Percentiles rank a stretch among this genome's conserved stretches.
Conservation (phyloP, 257 asterid genomes). For the Apocynum venetum region DNA sequence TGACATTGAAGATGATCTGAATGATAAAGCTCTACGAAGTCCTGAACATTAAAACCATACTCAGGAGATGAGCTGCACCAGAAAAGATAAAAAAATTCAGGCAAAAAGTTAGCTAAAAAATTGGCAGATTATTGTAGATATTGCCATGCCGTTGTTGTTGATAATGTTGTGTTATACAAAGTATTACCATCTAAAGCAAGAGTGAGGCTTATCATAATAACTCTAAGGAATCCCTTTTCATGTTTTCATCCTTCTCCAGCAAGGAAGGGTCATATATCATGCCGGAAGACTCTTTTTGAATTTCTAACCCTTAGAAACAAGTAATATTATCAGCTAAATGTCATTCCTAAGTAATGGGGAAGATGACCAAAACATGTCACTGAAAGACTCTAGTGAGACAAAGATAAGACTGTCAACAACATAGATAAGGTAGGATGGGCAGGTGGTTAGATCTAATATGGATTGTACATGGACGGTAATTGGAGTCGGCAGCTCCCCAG, state of each 20-base stretch:
- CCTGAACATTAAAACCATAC: constrained; percentile 1
- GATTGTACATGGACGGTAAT: too few relatives aligned
- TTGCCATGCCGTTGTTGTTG: neutral
- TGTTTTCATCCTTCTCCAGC: neutral
- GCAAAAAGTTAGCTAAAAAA: neutral
- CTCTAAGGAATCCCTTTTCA: neutral
- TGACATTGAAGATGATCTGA: neutral
- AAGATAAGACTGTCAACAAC: too few relatives aligned
- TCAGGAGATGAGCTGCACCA: constrained; percentile 12
- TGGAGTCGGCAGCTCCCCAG: too few relatives aligned
- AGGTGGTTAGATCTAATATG: too few relatives aligned
- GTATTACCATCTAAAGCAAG: neutral
- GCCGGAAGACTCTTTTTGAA: neutral
- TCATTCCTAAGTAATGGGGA: too few relatives aligned
- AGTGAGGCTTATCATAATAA: neutral
- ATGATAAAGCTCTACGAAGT: neutral
- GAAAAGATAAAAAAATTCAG: neutral
- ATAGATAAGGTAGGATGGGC: too few relatives aligned
- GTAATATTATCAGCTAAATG: neutral
- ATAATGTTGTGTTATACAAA: neutral
- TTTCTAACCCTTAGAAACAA: neutral
- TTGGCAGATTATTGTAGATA: constrained; percentile 1
- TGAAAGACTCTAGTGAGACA: too few relatives aligned
- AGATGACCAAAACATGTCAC: too few relatives aligned
- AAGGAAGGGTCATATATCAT: neutral